Conservation (phyloP, 2,329 filamentous ascomycete genomes). For the Phyllachora maydis region DNA sequence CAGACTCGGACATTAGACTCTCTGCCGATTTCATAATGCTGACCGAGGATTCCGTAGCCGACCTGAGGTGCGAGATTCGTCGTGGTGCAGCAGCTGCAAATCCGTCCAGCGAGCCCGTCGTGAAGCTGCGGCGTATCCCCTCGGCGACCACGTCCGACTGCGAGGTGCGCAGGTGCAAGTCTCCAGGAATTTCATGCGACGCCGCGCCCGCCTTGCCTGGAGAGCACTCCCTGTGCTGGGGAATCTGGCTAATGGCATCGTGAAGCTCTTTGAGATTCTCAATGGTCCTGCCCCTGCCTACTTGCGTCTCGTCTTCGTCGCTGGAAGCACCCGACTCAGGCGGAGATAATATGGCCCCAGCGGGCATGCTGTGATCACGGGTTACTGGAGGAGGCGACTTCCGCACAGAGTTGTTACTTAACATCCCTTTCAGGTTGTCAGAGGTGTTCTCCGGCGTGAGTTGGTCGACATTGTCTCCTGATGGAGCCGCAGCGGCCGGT, state of each 20-base stretch:
- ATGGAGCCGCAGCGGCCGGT: conserved; percentile 18
- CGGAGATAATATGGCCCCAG: conserved; percentile 73
- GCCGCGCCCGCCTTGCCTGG: conserved; percentile 14
- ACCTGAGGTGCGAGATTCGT: conserved; percentile 27
- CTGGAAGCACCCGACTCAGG: conserved; percentile 70
- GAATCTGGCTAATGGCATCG: conserved; percentile 64
- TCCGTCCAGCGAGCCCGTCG: conserved; percentile 21
- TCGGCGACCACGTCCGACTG: conserved; percentile 12
- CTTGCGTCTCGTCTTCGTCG: conserved; percentile 51
- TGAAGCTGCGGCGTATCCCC: conserved; percentile 24
- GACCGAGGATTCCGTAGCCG: conserved; percentile 31
- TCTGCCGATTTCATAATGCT: conserved; percentile 22
- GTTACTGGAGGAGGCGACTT: conserved; percentile 72
- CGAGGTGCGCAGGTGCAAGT: conserved; percentile 14
- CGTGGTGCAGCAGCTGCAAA: conserved; percentile 18
- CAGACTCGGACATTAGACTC: conserved; percentile 28
- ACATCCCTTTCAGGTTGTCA: conserved; percentile 25
- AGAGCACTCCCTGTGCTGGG: conserved; percentile 39
- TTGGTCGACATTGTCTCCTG: conserved; percentile 11
- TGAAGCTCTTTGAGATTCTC: conserved; percentile 48
- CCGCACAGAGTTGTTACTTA: conserved; percentile 40
- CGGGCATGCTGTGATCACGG: conserved; percentile 51
- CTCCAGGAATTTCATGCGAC: conserved; percentile 9
- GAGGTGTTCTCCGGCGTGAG: conserved; percentile 27
- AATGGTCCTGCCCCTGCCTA: conserved; percentile 23